Evolutionary conservation across 1,139 yeast genomes (phyloP).

Genomic region (Pichia inconspicua): DNA sequence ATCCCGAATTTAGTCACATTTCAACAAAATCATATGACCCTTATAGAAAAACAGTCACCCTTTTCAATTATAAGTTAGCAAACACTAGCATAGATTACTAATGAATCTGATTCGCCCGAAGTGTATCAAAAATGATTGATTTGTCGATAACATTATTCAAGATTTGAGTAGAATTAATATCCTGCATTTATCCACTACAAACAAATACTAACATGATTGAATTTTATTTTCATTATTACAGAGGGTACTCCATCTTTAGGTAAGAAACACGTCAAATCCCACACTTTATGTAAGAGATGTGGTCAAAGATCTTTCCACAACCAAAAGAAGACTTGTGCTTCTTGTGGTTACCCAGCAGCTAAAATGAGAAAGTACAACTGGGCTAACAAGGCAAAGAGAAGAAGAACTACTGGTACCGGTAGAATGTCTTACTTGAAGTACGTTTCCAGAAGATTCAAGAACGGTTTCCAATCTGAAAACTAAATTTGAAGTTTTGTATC

Average conservation of each 20-base stretch:
- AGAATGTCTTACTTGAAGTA: slow-evolving; percentile 98
- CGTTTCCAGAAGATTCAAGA: slow-evolving; percentile 96
- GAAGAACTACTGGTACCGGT: slow-evolving; percentile 99
- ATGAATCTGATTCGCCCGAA: background rate
- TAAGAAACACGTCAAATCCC: slow-evolving; percentile 99
- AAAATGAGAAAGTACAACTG: slow-evolving; percentile 98
- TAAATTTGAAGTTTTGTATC: slow-evolving; percentile 4
- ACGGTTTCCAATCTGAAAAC: slow-evolving; percentile 74
- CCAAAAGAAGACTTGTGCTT: slow-evolving; percentile 98
- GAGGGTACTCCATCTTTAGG: slow-evolving; percentile 99
- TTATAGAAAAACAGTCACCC: too few species aligned
- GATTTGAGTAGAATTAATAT: too few species aligned
- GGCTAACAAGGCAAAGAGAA: slow-evolving; percentile 99
- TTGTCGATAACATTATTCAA: too few species aligned
- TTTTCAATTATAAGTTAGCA: too few species aligned
- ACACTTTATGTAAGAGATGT: slow-evolving; percentile 99
- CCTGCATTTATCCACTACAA: background rate
- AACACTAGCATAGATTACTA: background rate
- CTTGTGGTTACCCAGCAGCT: slow-evolving; percentile 99
- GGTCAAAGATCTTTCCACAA: slow-evolving; percentile 98
- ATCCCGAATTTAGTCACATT: too few species aligned
- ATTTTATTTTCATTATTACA: slow-evolving; percentile 25
- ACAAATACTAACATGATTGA: slow-evolving; percentile 15
- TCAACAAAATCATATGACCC: too few species aligned
- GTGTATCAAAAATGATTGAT: too few species aligned